These are phyloP conservation scores for Xylaria sp. DNA, from an alignment of 2,329 filamentous ascomycete species.

Conservation along the genomic window DNA sequence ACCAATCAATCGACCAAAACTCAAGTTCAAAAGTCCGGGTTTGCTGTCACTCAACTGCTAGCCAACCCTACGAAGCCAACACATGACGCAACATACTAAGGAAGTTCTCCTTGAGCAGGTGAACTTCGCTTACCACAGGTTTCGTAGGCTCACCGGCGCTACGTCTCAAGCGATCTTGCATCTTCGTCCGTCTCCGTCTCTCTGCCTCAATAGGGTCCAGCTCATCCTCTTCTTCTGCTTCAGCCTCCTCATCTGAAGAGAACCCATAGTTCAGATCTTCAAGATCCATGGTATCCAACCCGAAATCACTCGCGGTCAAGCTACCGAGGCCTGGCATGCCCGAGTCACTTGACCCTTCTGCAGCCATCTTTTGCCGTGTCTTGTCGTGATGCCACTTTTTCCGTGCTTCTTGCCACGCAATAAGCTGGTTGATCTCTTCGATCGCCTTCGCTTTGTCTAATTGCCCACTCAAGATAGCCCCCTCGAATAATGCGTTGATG, in stretches of 20 bases:
- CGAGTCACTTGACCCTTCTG: conserved; percentile 56
- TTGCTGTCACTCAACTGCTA: neutral
- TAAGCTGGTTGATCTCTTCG: conserved; percentile 75
- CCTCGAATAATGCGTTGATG: conserved; percentile 88
- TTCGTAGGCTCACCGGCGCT: conserved; percentile 81
- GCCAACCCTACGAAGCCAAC: conserved; percentile 57
- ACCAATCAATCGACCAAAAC: neutral
- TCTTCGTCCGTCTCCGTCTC: conserved; percentile 67
- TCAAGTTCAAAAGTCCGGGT: neutral
- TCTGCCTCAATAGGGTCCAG: conserved; percentile 85
- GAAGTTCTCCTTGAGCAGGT: conserved; percentile 76
- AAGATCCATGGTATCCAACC: conserved; percentile 78
- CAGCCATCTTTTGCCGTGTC: conserved; percentile 97
- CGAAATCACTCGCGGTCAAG: conserved; percentile 83
- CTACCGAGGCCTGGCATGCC: conserved; percentile 47
- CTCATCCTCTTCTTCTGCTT: conserved; percentile 70
- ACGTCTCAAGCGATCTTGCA: conserved; percentile 72
- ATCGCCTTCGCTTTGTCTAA: conserved; percentile 70
- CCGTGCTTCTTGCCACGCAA: conserved; percentile 88
- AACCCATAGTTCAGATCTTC: conserved; percentile 81
- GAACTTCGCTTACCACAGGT: conserved; percentile 70
- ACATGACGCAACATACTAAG: conserved; percentile 75
- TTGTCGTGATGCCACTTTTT: conserved; percentile 99
- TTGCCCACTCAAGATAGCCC: conserved; percentile 60
- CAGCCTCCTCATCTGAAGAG: conserved; percentile 58